Conservation (phyloP, 1,284 basidiomycete genomes). For the Austropuccinia psidii region DNA sequence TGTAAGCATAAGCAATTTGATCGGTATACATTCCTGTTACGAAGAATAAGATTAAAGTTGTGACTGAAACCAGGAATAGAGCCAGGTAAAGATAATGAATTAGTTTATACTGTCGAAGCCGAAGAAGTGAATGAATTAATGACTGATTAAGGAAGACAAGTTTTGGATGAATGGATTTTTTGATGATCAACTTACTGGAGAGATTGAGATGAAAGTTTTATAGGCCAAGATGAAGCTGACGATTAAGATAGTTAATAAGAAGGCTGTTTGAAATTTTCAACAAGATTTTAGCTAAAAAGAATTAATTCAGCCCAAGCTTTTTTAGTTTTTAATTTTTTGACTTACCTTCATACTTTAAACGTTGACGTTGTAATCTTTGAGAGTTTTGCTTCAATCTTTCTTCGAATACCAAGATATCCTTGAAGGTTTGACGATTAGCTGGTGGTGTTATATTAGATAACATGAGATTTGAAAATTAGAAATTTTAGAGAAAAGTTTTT, state of each 20-base stretch:
- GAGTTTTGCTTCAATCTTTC: constrained; percentile 92
- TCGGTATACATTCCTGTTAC: constrained; percentile 93
- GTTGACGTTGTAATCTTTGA: constrained; percentile 19
- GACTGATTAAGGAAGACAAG: no score
- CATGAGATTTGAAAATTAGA: no score
- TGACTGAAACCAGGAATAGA: constrained; percentile 46
- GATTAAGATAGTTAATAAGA: constrained; percentile 20
- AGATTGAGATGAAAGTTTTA: constrained; percentile 16
- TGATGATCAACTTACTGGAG: constrained; percentile 6
- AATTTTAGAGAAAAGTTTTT: no score
- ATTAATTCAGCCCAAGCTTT: not conserved
- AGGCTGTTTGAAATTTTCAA: not conserved
- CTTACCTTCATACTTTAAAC: constrained; percentile 32
- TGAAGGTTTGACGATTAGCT: constrained; percentile 66
- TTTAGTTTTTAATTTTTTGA: not conserved
- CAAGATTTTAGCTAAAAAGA: not conserved
- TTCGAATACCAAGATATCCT: constrained; percentile 87
- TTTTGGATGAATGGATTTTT: not conserved
- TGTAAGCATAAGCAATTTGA: constrained; percentile 91
- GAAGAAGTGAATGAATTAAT: not conserved
- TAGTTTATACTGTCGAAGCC: constrained; percentile 6
- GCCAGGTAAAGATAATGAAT: constrained; percentile 26
- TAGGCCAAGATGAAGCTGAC: constrained; percentile 26
- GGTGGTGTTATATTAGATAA: no score
- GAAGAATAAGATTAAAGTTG: constrained; percentile 88